Base-by-base conservation (phyloP, 305 asterid genomes). In the Caryopteris hybrid region DNA sequence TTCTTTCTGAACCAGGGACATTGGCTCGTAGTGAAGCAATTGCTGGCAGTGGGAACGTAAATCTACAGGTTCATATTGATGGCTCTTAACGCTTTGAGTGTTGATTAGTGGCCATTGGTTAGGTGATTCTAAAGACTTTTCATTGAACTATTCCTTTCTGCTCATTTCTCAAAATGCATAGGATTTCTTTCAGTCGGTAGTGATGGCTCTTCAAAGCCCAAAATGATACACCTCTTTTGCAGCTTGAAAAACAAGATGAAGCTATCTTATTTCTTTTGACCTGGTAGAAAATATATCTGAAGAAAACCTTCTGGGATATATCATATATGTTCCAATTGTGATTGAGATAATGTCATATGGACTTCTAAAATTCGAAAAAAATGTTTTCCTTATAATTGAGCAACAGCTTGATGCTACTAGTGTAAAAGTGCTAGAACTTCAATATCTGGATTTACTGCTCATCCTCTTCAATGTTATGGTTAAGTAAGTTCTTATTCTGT, bases 41-140 rank as follows among this genome's bases (percentile, higher is more conserved):
- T 36, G 31, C 56, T 36, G 50, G 53, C 58, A 72, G 64, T 63
- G 83, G 51, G 61, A 93, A 79, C 87, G 93, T 91, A 79, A 60
- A 52, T 25, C n/a, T 71, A 22, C 31, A 50, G 45, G 57, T 38
- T 67, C 62, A 11, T 51, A 25, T 57, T 29, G 18, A 66, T 53
- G 12, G 60, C 39, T 55, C 58, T 33, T 22, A 64, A 56, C 22
- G 54, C 25, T 29, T 62, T 4, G n/a, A 25, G 13, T 66, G 38
- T 36, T 48, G 50, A 31, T 64, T 53, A 47, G 23, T 48, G 29
- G 31, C 64, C 22, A 63, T 45, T 47, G 13, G 29, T 51, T 48
- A 8, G 27, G 31, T 38, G 71, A 21, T 9, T 22, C 11, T 8
- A n/a, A 21, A 20, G 25, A 38, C 23, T 48, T 16, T n/a, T n/a